Evolutionary conservation across 805 yeast genomes (phyloP).

Genomic region (Wickerhamiella australiensis): DNA sequence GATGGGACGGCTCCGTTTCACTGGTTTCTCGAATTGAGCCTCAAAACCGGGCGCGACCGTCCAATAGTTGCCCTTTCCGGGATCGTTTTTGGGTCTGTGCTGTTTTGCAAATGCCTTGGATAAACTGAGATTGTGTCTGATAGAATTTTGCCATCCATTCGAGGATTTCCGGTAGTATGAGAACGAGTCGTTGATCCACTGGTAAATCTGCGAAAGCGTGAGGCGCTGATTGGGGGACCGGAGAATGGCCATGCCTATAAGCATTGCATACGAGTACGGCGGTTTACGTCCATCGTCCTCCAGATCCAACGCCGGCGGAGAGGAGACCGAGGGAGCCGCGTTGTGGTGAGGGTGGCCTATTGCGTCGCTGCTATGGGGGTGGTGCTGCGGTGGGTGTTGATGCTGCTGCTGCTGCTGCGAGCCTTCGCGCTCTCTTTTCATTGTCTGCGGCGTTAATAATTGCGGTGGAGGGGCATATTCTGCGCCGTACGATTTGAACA

Average conservation of each 20-base stretch:
- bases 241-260: slow-evolving; percentile 85
- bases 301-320: slow-evolving; percentile 19
- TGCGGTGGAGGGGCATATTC: slow-evolving; percentile 4
- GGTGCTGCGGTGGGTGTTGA: neutral
- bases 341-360: neutral
- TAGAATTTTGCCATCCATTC: slow-evolving; percentile 96
- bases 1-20: slow-evolving; percentile 2
- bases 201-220: slow-evolving; percentile 73
- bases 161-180: slow-evolving; percentile 71
- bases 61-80: slow-evolving; percentile 78
- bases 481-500: slow-evolving; percentile 9
- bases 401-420: neutral
- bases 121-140: slow-evolving; percentile 82
- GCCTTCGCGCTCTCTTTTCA: neutral
- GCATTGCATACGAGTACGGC: slow-evolving; percentile 84
- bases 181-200: slow-evolving; percentile 83
- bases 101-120: slow-evolving; percentile 89
- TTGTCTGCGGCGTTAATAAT: slow-evolving; percentile 7
- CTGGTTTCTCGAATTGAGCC: slow-evolving; percentile 55
- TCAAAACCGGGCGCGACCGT: slow-evolving; percentile 74
- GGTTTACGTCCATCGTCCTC: slow-evolving; percentile 62
- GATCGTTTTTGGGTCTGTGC: slow-evolving; percentile 59
- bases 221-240: slow-evolving; percentile 62
- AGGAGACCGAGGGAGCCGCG: neutral
- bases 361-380: no score